Percentiles rank a stretch among this genome's conserved stretches.
phyloP scores from a whole-genome alignment of 805 yeast species.

The Saccharomyces eubayanus region DNA sequence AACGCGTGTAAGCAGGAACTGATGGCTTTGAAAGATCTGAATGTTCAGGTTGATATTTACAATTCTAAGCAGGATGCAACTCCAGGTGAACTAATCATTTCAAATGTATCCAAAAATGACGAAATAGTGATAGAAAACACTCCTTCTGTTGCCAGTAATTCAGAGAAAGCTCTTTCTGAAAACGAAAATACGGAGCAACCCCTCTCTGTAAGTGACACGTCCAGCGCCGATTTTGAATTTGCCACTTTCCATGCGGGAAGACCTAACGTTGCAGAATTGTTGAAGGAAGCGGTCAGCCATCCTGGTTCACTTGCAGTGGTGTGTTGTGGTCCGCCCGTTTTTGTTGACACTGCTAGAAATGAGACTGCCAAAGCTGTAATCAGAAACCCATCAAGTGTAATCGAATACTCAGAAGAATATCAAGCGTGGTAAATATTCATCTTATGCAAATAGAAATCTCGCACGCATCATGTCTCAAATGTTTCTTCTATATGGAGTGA shows the following conservation, averaged over 20 bases:
- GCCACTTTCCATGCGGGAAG: slow-evolving; percentile 36
- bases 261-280: slow-evolving; percentile 37
- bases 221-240: slow-evolving; percentile 10
- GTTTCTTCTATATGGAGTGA: too few species aligned
- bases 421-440: slow-evolving; percentile 49
- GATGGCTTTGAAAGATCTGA: slow-evolving; percentile 6
- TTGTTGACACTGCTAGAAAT: slow-evolving; percentile 49
- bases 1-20: slow-evolving; percentile 14
- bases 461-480: too few species aligned
- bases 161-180: neutral
- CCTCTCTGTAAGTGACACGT: too few species aligned
- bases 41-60: slow-evolving; percentile 13
- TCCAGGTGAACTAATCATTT: neutral
- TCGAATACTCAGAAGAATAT: slow-evolving; percentile 67
- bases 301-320: slow-evolving; percentile 42
- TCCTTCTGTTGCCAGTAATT: neutral
- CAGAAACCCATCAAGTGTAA: slow-evolving; percentile 37
- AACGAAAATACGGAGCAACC: neutral
- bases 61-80: slow-evolving; percentile 6
- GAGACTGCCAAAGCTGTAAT: slow-evolving; percentile 36
- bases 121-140: too few species aligned
- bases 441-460: too few species aligned
- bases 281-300: slow-evolving; percentile 32
- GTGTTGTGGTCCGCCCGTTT: slow-evolving; percentile 53
- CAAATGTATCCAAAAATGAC: too few species aligned